phyloP scores from a whole-genome alignment of 352 stramenopile genomes.

The Phytophthora pistaciae region DNA sequence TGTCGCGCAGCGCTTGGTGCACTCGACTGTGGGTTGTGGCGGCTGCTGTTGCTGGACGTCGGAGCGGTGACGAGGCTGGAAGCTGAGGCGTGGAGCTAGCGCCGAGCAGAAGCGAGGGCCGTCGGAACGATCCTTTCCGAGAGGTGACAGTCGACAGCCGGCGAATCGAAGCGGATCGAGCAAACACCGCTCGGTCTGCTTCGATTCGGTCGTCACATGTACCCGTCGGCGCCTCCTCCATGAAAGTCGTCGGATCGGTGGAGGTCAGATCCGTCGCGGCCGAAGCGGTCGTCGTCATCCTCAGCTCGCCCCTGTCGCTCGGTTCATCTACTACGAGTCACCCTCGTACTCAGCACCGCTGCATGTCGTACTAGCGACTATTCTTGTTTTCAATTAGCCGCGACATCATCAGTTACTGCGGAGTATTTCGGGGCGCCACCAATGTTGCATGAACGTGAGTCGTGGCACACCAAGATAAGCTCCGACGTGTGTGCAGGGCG shows the following conservation, averaged over 20 bases:
- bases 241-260: slow-evolving; percentile 3
- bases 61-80: slow-evolving; percentile 24
- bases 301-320: neutral
- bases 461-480: slow-evolving; percentile 7
- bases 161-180: slow-evolving; percentile 47
- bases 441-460: neutral
- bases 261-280: slow-evolving; percentile 10
- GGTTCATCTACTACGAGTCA: slow-evolving; percentile 14
- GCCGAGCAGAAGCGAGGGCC: slow-evolving; percentile 8
- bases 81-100: slow-evolving; percentile 16
- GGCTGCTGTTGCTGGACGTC: slow-evolving; percentile 56
- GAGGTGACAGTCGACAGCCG: slow-evolving; percentile 32
- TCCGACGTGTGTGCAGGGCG: neutral
- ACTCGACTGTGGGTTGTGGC: slow-evolving; percentile 61
- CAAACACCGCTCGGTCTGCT: slow-evolving; percentile 47
- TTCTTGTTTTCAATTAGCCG: slow-evolving; percentile 20
- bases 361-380: slow-evolving; percentile 19
- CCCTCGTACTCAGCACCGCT: slow-evolving; percentile 4
- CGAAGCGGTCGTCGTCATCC: slow-evolving; percentile 8
- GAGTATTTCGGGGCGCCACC: slow-evolving; percentile 22
- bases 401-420: slow-evolving; percentile 22
- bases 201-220: slow-evolving; percentile 34
- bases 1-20: slow-evolving; percentile 63
- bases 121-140: slow-evolving; percentile 23
- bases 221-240: slow-evolving; percentile 9